A percentile compares a stretch with the other conserved stretches of the same genome.
Conservation (phyloP, 2,329 filamentous ascomycete species). For the Plenodomus lindquistii region DNA sequence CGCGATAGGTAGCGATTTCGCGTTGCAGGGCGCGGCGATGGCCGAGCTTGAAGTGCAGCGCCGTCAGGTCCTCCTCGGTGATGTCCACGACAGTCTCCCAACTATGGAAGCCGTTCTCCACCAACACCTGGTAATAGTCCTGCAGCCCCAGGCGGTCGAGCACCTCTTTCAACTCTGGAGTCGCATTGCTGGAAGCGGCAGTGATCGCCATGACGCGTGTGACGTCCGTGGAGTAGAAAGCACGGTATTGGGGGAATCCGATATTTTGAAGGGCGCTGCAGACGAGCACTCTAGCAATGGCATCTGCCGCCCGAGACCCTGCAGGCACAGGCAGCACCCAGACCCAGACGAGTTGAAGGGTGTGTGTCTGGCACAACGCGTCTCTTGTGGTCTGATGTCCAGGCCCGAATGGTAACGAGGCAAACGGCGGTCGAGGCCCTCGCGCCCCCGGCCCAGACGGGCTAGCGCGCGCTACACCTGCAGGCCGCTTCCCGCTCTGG, state of each 20-base stretch:
- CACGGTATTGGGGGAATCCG: constrained; percentile 17
- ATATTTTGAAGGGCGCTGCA: constrained; percentile 25
- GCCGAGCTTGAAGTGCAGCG: constrained; percentile 46
- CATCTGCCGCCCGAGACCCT: constrained; percentile 9
- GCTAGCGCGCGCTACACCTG: background rate
- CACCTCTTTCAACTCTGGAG: constrained; percentile 31
- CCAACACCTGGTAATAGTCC: constrained; percentile 32
- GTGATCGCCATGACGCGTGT: constrained; percentile 33
- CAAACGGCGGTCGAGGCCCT: background rate
- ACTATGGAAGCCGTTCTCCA: constrained; percentile 42
- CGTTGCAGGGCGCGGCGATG: constrained; percentile 46
- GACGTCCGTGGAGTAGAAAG: constrained; percentile 15
- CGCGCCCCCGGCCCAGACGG: background rate
- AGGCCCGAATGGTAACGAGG: background rate
- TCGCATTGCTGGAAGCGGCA: constrained; percentile 19
- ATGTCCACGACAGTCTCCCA: constrained; percentile 48
- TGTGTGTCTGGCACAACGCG: background rate
- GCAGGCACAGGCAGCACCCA: background rate
- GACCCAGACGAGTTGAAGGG: too few species aligned
- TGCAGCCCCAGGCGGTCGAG: constrained; percentile 37
- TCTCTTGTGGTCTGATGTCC: background rate
- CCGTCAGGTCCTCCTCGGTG: constrained; percentile 44
- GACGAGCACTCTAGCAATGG: constrained; percentile 8
- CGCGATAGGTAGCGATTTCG: constrained; percentile 45
- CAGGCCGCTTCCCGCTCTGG: background rate